Evolutionary conservation across 129 eudicot genomes (phyloP).

Genomic region (Helianthus annuus): DNA sequence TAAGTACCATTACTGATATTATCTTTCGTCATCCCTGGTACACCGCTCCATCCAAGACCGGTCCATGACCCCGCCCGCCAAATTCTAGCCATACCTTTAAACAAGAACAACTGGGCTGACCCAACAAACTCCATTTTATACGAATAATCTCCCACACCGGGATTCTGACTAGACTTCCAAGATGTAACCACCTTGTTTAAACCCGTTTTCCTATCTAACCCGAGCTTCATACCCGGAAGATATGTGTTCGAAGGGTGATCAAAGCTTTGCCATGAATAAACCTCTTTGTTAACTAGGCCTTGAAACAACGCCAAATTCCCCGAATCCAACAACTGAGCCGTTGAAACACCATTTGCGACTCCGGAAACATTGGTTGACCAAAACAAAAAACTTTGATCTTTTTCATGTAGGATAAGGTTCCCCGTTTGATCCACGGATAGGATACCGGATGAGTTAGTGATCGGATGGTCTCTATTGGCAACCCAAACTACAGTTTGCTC

Average conservation of each 20-base stretch:
- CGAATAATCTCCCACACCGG: conserved; percentile 43
- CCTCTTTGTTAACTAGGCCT: conserved; percentile 2
- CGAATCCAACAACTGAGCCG: conserved; percentile 41
- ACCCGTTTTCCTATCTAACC: conserved; percentile 44
- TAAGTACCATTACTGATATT: conserved; percentile 20
- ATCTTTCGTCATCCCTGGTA: conserved; percentile 25
- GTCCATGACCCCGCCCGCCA: conserved; percentile 55
- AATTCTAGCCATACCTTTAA: conserved; percentile 21
- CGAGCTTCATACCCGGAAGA: conserved; percentile 46
- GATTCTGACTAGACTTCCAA: conserved; percentile 44
- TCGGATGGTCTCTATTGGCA: conserved; percentile 38
- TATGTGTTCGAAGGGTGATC: conserved; percentile 46
- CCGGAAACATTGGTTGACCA: conserved; percentile 45
- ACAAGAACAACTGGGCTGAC: conserved; percentile 41
- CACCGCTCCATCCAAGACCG: conserved; percentile 40
- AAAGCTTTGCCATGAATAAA: conserved; percentile 46
- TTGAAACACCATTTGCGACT: neutral
- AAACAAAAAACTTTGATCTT: neutral
- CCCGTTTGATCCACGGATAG: conserved; percentile 36
- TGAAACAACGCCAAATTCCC: conserved; percentile 46
- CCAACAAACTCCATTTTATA: conserved; percentile 38
- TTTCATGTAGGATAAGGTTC: conserved; percentile 28
- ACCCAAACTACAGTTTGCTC: conserved; percentile 53
- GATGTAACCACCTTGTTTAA: conserved; percentile 33
- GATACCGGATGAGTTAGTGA: conserved; percentile 23